Evolutionary conservation across 768 basidiomycete species (phyloP).

Genomic region (Kwoniella sp.): DNA sequence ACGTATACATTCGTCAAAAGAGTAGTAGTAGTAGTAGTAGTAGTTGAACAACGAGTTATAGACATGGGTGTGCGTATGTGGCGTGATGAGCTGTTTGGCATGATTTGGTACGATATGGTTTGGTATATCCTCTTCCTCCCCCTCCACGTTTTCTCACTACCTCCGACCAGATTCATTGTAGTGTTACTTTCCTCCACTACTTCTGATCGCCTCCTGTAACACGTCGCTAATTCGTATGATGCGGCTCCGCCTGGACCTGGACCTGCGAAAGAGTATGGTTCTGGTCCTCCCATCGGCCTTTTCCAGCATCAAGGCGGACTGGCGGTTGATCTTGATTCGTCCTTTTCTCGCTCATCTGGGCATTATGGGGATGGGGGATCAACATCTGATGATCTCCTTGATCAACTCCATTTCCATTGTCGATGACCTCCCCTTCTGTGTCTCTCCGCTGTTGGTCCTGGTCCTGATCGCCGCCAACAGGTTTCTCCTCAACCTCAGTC

Average conservation of each 20-base stretch:
- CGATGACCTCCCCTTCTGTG: background rate
- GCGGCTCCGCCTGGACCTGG: background rate
- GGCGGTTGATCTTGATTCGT: background rate
- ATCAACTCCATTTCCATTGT: background rate
- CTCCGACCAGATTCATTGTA: no score
- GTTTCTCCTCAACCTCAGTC: background rate
- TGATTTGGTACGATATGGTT: no score
- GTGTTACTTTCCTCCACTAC: no score
- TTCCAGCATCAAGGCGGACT: background rate
- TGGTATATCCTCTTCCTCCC: no score
- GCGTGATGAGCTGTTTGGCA: no score
- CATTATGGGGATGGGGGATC: background rate
- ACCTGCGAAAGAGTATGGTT: background rate
- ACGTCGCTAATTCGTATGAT: no score
- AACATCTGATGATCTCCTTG: background rate
- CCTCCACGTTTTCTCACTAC: no score
- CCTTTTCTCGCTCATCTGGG: background rate
- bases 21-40: no score
- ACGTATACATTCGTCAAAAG: no score
- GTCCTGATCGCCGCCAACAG: background rate
- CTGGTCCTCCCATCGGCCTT: background rate
- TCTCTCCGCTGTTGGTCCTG: background rate
- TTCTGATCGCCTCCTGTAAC: no score
- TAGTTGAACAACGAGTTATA: no score
- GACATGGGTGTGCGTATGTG: no score